Percentiles rank a stretch among this genome's conserved stretches.
Evolutionary conservation across 2,329 filamentous ascomycete species (phyloP).

Genomic region (Fusarium agapanthi): DNA sequence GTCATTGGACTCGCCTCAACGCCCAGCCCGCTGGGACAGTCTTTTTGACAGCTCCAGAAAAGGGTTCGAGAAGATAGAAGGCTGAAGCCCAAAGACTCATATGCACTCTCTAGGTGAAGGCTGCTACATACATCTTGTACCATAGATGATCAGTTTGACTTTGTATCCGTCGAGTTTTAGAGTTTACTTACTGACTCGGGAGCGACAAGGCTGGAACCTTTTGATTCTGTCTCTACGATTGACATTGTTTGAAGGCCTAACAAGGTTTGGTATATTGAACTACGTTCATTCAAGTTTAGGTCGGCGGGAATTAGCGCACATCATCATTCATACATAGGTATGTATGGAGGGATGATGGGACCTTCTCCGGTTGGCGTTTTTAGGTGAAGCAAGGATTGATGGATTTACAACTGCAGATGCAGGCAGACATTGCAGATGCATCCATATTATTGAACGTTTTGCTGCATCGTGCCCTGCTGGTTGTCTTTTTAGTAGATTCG

Average conservation of each 20-base stretch:
- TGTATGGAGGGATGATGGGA: neutral
- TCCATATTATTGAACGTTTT: constrained; percentile 2
- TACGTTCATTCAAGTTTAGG: constrained; percentile 18
- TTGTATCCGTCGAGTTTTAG: constrained; percentile 1
- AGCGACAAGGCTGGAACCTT: neutral
- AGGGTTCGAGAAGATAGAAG: constrained; percentile 3
- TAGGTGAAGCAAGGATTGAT: neutral
- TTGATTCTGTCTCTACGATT: neutral
- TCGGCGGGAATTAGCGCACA: constrained; percentile 32
- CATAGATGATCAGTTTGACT: neutral
- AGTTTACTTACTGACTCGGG: constrained; percentile 29
- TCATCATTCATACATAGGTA: constrained; percentile 26
- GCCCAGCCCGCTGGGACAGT: constrained; percentile 30
- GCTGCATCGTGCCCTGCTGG: neutral
- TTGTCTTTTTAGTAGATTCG: constrained; percentile 23
- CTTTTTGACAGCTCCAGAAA: constrained; percentile 6
- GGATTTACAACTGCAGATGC: too few relatives aligned
- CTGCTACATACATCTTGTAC: neutral
- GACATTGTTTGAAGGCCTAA: neutral
- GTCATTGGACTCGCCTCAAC: constrained; percentile 22
- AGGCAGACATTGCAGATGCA: neutral
- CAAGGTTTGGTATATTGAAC: constrained; percentile 6
- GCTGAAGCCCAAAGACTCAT: neutral
- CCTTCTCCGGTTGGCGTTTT: constrained; percentile 9
- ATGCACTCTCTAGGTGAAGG: neutral